Evolutionary conservation across 78 protist species (phyloP).

Genomic region (Cyanophora paradoxa): DNA sequence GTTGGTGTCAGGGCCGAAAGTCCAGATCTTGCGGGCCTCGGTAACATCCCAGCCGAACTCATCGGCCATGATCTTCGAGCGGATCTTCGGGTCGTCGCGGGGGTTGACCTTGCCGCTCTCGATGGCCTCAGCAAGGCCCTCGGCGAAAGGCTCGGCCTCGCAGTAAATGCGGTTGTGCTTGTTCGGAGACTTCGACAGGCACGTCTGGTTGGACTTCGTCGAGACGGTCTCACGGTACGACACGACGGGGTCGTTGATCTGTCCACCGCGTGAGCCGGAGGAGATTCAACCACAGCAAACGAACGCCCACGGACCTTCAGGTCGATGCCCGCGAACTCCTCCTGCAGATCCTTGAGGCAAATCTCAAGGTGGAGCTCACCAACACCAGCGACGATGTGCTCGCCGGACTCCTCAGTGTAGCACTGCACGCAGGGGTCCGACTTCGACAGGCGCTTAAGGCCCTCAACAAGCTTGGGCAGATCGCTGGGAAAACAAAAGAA

Average conservation of each 20-base stretch:
- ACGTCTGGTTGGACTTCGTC: conserved; percentile 38
- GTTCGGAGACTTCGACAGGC: conserved; percentile 98
- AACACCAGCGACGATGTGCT: conserved; percentile 99
- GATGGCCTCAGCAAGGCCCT: conserved; percentile 82
- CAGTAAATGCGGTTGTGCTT: conserved; percentile 98
- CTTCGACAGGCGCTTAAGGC: conserved; percentile 93
- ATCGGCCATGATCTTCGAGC: conserved; percentile 74
- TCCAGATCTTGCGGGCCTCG: conserved; percentile 91
- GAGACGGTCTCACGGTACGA: conserved; percentile 90
- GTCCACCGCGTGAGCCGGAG: no score
- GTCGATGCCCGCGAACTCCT: conserved; percentile 85
- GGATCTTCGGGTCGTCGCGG: conserved; percentile 65
- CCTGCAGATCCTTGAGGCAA: conserved; percentile 96
- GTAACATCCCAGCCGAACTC: conserved; percentile 75
- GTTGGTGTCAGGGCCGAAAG: conserved; percentile 92
- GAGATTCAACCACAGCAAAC: no score
- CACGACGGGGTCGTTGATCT: conserved; percentile 94
- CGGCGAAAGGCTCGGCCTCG: conserved; percentile 82
- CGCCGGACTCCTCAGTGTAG: conserved; percentile 93
- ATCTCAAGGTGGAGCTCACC: conserved; percentile 99
- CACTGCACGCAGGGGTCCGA: conserved; percentile 88
- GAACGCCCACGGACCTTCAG: no score
- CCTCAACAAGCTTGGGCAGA: conserved; percentile 98
- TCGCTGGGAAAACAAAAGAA: no score
- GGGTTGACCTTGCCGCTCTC: conserved; percentile 63